A percentile compares a stretch with the other conserved stretches of the same genome.
phyloP scores from a whole-genome alignment of 1,284 basidiomycete species.

The Sanguinoderma infundibulare region DNA sequence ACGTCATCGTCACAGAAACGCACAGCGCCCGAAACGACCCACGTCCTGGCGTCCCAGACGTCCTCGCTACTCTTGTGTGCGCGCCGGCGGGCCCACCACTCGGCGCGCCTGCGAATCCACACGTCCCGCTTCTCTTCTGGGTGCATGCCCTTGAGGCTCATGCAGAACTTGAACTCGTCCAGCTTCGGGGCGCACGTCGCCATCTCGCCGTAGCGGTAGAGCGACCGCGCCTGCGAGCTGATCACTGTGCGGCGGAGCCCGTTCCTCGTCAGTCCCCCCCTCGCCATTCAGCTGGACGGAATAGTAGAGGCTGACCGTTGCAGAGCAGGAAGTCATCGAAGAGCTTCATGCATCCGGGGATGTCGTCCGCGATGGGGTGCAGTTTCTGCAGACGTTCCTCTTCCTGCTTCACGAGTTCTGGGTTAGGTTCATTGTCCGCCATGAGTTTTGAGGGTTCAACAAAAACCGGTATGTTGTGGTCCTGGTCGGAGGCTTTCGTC shows the following conservation, averaged over 20 bases:
- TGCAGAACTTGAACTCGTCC: conserved; percentile 96
- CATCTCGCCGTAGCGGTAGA: conserved; percentile 87
- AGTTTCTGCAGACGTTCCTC: conserved; percentile 61
- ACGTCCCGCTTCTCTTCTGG: conserved; percentile 78
- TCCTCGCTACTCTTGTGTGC: conserved; percentile 86
- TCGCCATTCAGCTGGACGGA: not conserved
- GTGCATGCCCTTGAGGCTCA: conserved; percentile 81
- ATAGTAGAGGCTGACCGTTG: conserved; percentile 54
- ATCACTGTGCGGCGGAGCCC: conserved; percentile 61
- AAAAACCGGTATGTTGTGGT: not conserved
- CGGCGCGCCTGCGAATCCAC: conserved; percentile 87
- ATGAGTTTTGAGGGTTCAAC: not conserved
- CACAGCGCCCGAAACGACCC: conserved; percentile 30
- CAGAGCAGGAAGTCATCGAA: conserved; percentile 84
- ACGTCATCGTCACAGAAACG: not conserved
- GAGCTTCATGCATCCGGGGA: conserved; percentile 79
- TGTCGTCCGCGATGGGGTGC: conserved; percentile 78
- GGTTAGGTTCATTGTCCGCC: conserved; percentile 4
- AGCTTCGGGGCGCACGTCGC: conserved; percentile 81
- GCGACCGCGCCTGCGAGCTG: conserved; percentile 79
- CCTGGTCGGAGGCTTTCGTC: no score
- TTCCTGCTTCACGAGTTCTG: conserved; percentile 58
- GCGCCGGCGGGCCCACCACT: conserved; percentile 88
- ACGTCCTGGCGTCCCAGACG: conserved; percentile 91
- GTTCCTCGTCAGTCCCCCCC: not conserved